These are phyloP conservation scores for Venturia asperata DNA, from an alignment of 2,329 filamentous ascomycete species.

Conservation along the genomic window DNA sequence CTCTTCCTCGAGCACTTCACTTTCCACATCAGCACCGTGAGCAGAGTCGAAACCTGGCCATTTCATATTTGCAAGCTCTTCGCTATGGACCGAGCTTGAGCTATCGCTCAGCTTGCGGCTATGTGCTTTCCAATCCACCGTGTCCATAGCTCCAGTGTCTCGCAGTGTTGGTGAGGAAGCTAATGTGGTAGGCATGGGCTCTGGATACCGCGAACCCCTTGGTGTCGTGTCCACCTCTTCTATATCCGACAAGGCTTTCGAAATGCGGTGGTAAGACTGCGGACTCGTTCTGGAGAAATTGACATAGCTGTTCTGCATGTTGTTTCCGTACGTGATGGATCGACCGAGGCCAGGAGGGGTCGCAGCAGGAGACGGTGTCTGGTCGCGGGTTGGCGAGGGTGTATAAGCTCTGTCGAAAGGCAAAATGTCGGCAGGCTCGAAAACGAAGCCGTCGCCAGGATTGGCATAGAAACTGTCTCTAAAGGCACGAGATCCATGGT, in stretches of 20 bases:
- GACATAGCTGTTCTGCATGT: constrained; percentile 5
- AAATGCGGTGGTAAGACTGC: not conserved
- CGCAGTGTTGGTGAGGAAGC: constrained; percentile 31
- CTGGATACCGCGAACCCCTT: not conserved
- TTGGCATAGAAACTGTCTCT: too few species aligned
- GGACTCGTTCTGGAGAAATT: constrained; percentile 4
- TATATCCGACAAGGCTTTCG: constrained; percentile 2
- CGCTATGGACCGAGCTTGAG: constrained; percentile 38
- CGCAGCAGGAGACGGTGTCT: constrained; percentile 37
- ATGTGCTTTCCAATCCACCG: not conserved
- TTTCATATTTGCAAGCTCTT: constrained; percentile 37
- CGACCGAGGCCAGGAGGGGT: not conserved
- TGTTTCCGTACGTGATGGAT: constrained; percentile 20
- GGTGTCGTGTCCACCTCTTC: constrained; percentile 18
- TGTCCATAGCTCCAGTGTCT: constrained; percentile 20
- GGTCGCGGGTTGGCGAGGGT: constrained; percentile 39
- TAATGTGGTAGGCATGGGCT: constrained; percentile 20
- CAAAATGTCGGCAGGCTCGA: constrained; percentile 76
- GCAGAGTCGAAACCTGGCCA: constrained; percentile 33
- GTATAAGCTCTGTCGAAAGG: constrained; percentile 32
- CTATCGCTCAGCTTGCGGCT: constrained; percentile 11
- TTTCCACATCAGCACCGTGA: constrained; percentile 16
- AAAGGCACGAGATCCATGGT: too few species aligned
- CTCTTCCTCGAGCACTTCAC: constrained; percentile 24
- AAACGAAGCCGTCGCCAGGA: too few species aligned